Evolutionary conservation across 306 rosid genomes (phyloP).

Genomic region (Vicia sativa): DNA sequence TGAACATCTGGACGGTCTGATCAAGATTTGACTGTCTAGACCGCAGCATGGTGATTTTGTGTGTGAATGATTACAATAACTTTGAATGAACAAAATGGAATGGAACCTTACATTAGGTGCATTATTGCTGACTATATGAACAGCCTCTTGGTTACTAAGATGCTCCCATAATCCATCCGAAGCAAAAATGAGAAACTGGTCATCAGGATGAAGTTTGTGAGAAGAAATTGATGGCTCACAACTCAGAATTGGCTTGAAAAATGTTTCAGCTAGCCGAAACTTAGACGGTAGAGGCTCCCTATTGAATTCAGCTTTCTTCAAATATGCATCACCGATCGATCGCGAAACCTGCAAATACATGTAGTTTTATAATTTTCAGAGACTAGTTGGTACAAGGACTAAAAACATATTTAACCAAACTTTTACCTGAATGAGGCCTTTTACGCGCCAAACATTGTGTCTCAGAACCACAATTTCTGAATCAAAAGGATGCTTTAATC

Average conservation of each 20-base stretch:
- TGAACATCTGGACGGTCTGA: neutral
- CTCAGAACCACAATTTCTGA: slow-evolving; percentile 71
- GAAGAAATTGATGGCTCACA: slow-evolving; percentile 73
- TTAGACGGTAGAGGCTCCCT: slow-evolving; percentile 70
- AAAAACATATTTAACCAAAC: neutral
- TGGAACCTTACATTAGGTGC: slow-evolving; percentile 63
- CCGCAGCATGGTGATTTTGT: neutral
- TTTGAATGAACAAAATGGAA: slow-evolving; percentile 7
- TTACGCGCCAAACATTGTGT: slow-evolving; percentile 90
- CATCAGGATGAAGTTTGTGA: slow-evolving; percentile 67
- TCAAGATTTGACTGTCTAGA: slow-evolving; percentile 1
- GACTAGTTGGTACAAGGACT: neutral
- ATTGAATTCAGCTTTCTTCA: slow-evolving; percentile 80
- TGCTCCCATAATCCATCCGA: slow-evolving; percentile 98
- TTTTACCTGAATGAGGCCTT: slow-evolving; percentile 91
- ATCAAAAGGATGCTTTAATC: slow-evolving; percentile 69
- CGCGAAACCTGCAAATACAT: slow-evolving; percentile 63
- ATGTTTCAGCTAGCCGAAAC: slow-evolving; percentile 70
- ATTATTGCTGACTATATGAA: slow-evolving; percentile 66
- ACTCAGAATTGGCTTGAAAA: slow-evolving; percentile 73
- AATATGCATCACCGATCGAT: slow-evolving; percentile 89
- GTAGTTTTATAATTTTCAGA: neutral
- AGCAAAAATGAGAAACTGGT: slow-evolving; percentile 85
- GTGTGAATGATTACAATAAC: neutral
- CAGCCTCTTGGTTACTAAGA: slow-evolving; percentile 82